phyloP scores from a whole-genome alignment of 257 asterid genomes.

The Vinca minor region DNA sequence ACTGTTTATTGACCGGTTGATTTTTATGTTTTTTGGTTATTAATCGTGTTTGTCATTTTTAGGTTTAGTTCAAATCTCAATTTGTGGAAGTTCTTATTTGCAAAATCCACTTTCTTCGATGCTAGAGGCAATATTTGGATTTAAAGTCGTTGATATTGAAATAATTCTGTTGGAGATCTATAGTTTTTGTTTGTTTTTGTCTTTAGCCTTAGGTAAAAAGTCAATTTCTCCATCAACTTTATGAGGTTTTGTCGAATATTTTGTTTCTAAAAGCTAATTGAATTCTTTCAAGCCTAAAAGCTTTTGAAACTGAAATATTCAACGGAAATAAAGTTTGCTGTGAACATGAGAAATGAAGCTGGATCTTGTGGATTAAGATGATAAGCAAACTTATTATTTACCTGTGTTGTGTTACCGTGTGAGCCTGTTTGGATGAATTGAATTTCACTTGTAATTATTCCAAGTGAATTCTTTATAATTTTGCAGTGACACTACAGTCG shows the following conservation, averaged over 20 bases:
- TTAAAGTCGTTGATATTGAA: neutral
- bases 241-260: no score
- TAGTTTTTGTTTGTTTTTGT: neutral
- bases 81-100: neutral
- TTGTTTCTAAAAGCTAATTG: neutral
- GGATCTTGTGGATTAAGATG: no score
- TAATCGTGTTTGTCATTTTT: neutral
- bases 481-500: conserved; percentile 66
- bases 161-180: neutral
- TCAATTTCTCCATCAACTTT: neutral
- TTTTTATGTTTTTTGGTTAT: neutral
- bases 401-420: neutral
- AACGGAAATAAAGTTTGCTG: neutral
- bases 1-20: neutral
- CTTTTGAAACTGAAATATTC: neutral
- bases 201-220: neutral
- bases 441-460: conserved; percentile 3
- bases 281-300: neutral
- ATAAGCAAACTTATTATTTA: neutral
- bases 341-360: neutral
- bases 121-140: neutral
- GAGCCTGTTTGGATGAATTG: neutral
- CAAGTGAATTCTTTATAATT: conserved; percentile 15
- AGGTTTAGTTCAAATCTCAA: neutral
- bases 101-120: neutral